phyloP scores from a whole-genome alignment of 2,329 filamentous ascomycete genomes.

The Tolypocladium tundrense region DNA sequence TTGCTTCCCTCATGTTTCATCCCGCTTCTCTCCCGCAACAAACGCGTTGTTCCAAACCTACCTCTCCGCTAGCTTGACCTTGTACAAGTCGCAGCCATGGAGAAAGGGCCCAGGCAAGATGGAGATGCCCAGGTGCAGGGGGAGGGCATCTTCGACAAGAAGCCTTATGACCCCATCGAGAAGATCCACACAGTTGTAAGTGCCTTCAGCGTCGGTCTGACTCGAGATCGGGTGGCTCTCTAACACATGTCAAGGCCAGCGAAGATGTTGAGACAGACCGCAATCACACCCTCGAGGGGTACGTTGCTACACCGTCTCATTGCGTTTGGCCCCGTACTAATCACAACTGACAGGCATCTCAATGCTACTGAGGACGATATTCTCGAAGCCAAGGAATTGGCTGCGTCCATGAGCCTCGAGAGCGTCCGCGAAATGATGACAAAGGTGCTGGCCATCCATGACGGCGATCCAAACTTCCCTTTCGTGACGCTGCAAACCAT shows the following conservation, averaged over 20 bases:
- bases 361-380: constrained; percentile 32
- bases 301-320: not conserved
- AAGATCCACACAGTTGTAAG: not conserved
- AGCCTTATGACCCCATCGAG: not conserved
- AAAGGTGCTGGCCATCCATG: constrained; percentile 22
- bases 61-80: not conserved
- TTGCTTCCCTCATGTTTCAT: not conserved
- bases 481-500: constrained; percentile 23
- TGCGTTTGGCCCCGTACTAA: not conserved
- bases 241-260: not conserved
- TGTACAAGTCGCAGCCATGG: not conserved
- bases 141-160: not conserved
- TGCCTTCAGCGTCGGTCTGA: too few relatives aligned
- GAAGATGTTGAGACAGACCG: not conserved
- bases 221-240: not conserved
- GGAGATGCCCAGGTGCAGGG: not conserved
- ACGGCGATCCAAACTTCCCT: constrained; percentile 28
- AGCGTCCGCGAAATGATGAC: constrained; percentile 22
- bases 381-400: constrained; percentile 29
- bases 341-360: constrained; percentile 9
- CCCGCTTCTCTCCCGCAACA: not conserved
- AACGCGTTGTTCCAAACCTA: not conserved
- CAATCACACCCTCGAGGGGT: not conserved
- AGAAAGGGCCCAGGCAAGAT: not conserved
- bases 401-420: constrained; percentile 22